Evolutionary conservation across 2,329 filamentous ascomycete genomes (phyloP).

Genomic region (Knoxdaviesia capensis): DNA sequence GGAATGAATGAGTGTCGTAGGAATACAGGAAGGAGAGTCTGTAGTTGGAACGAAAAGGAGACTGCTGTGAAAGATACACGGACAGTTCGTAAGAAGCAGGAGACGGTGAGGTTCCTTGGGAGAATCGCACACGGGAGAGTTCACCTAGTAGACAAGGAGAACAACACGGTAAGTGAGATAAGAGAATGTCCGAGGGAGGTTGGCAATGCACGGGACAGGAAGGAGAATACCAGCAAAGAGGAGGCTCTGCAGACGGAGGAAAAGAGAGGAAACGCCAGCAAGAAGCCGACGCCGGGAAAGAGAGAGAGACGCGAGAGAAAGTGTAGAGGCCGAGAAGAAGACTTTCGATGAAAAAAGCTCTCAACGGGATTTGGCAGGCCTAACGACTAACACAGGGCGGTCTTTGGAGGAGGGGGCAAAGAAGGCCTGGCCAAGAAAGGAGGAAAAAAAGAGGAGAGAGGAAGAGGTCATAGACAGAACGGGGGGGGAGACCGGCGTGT

Average conservation of each 20-base stretch:
- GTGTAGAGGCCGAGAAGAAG: too few species aligned
- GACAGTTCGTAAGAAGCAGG: not conserved
- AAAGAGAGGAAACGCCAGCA: not conserved
- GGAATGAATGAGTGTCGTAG: conserved; percentile 1
- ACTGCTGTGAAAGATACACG: not conserved
- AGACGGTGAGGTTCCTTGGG: not conserved
- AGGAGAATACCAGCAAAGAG: not conserved
- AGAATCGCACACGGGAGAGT: not conserved
- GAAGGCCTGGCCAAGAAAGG: too few species aligned
- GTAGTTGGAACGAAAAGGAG: conserved; percentile 3
- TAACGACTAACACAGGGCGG: too few species aligned
- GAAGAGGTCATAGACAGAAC: too few species aligned
- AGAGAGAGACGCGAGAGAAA: not conserved
- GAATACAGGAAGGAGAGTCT: not conserved
- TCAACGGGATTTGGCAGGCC: too few species aligned
- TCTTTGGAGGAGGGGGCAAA: too few species aligned
- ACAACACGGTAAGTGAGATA: not conserved
- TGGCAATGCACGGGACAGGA: not conserved
- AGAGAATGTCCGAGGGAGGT: not conserved
- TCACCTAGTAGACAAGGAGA: not conserved
- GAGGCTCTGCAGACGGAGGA: conserved; percentile 3
- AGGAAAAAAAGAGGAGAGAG: too few species aligned
- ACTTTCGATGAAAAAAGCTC: too few species aligned
- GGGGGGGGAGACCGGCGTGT: too few species aligned
- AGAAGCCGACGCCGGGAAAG: not conserved